A percentile compares a stretch with the other conserved stretches of the same genome.
Evolutionary conservation across 805 yeast genomes (phyloP).

Genomic region (Isabelozyma heimii): DNA sequence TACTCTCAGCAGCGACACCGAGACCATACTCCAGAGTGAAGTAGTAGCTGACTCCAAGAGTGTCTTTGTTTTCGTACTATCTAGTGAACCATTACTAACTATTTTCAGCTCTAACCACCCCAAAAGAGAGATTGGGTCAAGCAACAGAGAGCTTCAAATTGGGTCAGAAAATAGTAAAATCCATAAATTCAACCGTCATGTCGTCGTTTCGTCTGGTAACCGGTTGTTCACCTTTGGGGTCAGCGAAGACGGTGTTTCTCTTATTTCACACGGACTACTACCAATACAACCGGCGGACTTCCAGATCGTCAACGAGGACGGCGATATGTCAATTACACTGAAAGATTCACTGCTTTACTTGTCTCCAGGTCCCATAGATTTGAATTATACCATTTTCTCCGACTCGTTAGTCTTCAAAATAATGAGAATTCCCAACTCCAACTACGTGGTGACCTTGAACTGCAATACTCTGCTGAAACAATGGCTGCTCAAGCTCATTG

Average conservation of each 20-base stretch:
- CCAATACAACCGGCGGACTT: not conserved
- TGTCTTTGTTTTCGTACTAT: not conserved
- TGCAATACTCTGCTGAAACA: not conserved
- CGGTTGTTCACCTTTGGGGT: not conserved
- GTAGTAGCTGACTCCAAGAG: not conserved
- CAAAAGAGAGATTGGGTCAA: not conserved
- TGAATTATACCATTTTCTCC: not conserved
- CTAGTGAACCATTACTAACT: not conserved
- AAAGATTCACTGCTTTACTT: not conserved
- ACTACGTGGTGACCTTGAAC: not conserved
- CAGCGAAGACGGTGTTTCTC: not conserved
- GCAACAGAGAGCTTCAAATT: not conserved
- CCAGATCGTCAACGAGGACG: not conserved
- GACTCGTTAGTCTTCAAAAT: not conserved
- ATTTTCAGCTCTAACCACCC: not conserved
- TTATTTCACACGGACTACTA: not conserved
- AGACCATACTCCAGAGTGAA: not conserved
- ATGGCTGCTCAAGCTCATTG: conserved; percentile 3
- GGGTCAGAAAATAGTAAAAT: not conserved
- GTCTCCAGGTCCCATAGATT: not conserved
- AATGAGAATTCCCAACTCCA: not conserved
- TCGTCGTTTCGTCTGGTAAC: not conserved
- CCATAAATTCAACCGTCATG: not conserved
- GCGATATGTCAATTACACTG: not conserved
- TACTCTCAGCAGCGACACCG: not conserved